A percentile compares a stretch with the other conserved stretches of the same genome.
Evolutionary conservation across 1,284 basidiomycete species (phyloP).

Genomic region (Meripilus lineatus): DNA sequence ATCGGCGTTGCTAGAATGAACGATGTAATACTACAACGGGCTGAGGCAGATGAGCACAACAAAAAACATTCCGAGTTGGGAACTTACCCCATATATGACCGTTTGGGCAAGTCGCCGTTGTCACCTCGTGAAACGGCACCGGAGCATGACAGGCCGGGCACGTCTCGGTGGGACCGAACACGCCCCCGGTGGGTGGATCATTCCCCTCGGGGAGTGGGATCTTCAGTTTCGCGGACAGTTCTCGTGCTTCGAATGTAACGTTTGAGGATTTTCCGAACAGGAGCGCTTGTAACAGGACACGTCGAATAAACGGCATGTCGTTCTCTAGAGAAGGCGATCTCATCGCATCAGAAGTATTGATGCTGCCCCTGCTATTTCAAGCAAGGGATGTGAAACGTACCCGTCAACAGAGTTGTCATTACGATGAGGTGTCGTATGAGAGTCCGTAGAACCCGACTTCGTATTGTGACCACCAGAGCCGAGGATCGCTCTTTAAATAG

Average conservation of each 20-base stretch:
- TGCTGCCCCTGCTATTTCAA: too few relatives aligned
- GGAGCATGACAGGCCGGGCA: constrained; percentile 65
- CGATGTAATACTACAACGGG: constrained; percentile 66
- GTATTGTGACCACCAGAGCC: constrained; percentile 43
- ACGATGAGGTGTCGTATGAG: constrained; percentile 53
- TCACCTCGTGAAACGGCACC: constrained; percentile 53
- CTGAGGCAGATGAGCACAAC: constrained; percentile 30
- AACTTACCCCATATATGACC: constrained; percentile 65
- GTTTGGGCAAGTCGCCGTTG: constrained; percentile 53
- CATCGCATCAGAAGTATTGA: too few relatives aligned
- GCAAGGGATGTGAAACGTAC: constrained; percentile 38
- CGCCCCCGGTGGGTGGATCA: constrained; percentile 14
- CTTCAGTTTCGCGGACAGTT: constrained; percentile 38
- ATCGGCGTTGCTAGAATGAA: constrained; percentile 63
- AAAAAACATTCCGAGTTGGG: background rate
- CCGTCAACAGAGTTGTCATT: constrained; percentile 36
- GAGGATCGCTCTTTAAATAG: constrained; percentile 48
- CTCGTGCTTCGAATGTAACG: constrained; percentile 45
- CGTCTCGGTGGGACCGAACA: constrained; percentile 38
- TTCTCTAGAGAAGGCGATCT: constrained; percentile 33
- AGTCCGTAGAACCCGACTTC: constrained; percentile 47
- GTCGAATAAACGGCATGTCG: constrained; percentile 53
- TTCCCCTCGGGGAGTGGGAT: constrained; percentile 25
- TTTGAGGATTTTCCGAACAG: constrained; percentile 44
- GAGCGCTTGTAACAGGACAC: constrained; percentile 50